phyloP scores from a whole-genome alignment of 140 eudicot species.

The Oenanthe javanica region DNA sequence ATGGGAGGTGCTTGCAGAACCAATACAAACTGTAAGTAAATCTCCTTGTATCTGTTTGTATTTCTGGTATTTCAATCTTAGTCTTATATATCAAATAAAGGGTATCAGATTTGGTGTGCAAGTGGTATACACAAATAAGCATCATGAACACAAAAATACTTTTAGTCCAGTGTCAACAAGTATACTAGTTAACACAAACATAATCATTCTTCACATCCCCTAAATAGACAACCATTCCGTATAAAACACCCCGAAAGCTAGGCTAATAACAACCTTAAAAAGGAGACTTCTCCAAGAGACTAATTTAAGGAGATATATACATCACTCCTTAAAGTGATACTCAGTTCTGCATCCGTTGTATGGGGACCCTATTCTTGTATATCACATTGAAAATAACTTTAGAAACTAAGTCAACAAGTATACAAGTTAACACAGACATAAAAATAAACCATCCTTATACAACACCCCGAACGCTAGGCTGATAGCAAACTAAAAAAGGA shows the following conservation, averaged over 20 bases:
- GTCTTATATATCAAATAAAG: not conserved
- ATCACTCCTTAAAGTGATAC: not conserved
- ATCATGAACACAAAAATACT: not conserved
- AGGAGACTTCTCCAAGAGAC: not conserved
- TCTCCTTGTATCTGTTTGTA: not conserved
- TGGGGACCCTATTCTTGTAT: not conserved
- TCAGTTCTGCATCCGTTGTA: not conserved
- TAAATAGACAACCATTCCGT: no score
- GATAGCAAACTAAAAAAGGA: no score
- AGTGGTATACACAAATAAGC: not conserved
- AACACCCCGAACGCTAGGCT: not conserved
- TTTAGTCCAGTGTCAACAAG: not conserved
- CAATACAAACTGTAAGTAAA: conserved; percentile 81
- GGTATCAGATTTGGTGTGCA: not conserved
- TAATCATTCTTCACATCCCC: no score
- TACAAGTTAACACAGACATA: not conserved
- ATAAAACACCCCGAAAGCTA: not conserved
- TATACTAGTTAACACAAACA: no score
- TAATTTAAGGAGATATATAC: not conserved
- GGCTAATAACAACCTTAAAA: no score
- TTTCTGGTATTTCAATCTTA: not conserved
- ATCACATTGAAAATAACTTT: not conserved
- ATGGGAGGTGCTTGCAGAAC: conserved; percentile 99
- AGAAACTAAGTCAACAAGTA: not conserved
- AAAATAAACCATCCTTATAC: not conserved